These are phyloP conservation scores for Centaurea solstitialis DNA, from an alignment of 129 eudicot genomes.

Conservation along the genomic window DNA sequence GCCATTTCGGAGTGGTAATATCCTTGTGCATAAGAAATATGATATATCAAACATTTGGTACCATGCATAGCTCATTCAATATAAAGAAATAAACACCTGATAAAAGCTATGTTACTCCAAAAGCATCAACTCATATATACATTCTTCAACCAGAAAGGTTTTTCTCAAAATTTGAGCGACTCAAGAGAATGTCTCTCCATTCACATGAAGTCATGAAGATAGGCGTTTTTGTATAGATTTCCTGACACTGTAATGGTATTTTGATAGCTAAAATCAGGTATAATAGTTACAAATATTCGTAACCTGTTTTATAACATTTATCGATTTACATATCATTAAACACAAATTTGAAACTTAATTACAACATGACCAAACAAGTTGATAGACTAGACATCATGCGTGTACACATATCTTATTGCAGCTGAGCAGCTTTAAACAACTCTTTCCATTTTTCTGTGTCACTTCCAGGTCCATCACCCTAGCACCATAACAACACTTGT, in stretches of 20 bases:
- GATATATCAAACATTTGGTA: too few relatives aligned
- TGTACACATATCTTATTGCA: constrained; percentile 11
- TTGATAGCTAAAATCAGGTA: neutral
- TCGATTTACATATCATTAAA: constrained; percentile 18
- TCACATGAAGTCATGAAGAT: constrained; percentile 25
- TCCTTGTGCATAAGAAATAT: too few relatives aligned
- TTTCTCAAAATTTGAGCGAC: too few relatives aligned
- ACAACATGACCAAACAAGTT: neutral
- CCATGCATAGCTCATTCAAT: too few relatives aligned
- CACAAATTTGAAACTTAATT: constrained; percentile 12
- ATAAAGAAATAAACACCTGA: neutral
- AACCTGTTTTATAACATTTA: neutral
- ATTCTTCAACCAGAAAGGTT: too few relatives aligned
- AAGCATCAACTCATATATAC: too few relatives aligned
- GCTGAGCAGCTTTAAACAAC: constrained; percentile 59
- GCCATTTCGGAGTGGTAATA: too few relatives aligned
- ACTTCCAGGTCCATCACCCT: constrained; percentile 91
- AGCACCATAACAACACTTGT: constrained; percentile 31
- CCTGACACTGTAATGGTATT: neutral
- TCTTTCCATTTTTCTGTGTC: constrained; percentile 62
- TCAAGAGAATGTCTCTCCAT: too few relatives aligned
- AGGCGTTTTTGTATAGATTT: neutral
- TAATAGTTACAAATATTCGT: neutral
- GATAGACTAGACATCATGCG: neutral
- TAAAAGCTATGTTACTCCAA: neutral